Conservation (phyloP, 2,329 filamentous ascomycete genomes). For the Fusarium tanahbumbuense region DNA sequence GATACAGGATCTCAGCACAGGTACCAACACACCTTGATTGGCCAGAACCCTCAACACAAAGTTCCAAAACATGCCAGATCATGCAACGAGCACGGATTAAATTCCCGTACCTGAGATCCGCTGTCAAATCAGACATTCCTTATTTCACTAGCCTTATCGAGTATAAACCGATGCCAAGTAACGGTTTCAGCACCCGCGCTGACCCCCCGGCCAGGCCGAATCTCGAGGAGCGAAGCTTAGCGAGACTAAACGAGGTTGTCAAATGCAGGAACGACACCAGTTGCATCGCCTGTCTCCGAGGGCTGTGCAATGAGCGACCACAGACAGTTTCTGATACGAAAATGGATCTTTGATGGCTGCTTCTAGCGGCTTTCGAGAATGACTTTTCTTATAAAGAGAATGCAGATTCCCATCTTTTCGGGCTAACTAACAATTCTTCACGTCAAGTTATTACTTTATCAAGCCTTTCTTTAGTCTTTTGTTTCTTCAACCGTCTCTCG, state of each 20-base stretch:
- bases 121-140: not conserved
- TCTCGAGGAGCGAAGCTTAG: not conserved
- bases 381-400: rapidly evolving
- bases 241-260: constrained; percentile 12
- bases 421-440: too few relatives aligned
- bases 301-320: not conserved
- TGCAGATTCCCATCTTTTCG: not conserved
- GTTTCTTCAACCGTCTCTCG: rapidly evolving
- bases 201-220: not conserved
- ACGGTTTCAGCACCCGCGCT: not conserved
- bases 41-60: not conserved
- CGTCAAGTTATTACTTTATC: too few relatives aligned
- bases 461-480: too few relatives aligned
- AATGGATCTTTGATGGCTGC: not conserved
- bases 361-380: rapidly evolving
- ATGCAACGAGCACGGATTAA: not conserved
- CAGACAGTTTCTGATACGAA: rapidly evolving
- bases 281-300: not conserved
- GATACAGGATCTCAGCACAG: not conserved
- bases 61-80: too few relatives aligned
- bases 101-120: not conserved
- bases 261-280: not conserved
- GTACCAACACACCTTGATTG: not conserved
- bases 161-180: not conserved
- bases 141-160: not conserved